These are phyloP conservation scores for Blepharisma undulans DNA, from an alignment of 169 alveolate species.

Conservation along the genomic window DNA sequence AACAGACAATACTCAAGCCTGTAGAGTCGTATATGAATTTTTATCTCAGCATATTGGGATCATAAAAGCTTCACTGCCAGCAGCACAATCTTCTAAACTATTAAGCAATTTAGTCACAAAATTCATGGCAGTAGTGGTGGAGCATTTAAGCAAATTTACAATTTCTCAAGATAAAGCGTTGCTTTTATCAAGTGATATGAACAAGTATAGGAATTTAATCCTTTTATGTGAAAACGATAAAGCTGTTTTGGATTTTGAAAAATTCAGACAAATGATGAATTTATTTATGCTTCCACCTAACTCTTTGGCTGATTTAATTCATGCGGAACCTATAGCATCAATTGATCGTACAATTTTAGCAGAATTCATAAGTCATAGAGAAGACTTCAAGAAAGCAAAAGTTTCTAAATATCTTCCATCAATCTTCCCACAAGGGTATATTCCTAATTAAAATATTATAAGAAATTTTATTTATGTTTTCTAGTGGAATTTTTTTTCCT, in stretches of 20 bases:
- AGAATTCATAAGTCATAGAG: conserved; percentile 8
- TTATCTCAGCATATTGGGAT: background rate
- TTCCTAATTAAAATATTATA: background rate
- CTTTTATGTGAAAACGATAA: conserved; percentile 26
- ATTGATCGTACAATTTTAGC: background rate
- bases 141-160: conserved; percentile 5
- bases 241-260: conserved; percentile 17
- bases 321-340: conserved; percentile 37
- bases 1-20: conserved; percentile 16
- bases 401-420: conserved; percentile 24
- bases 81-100: background rate
- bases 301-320: conserved; percentile 29
- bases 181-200: conserved; percentile 26
- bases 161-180: conserved; percentile 28
- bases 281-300: conserved; percentile 10
- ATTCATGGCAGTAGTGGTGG: background rate
- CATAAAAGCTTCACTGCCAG: conserved; percentile 2
- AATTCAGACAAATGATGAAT: conserved; percentile 35
- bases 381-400: conserved; percentile 19
- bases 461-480: background rate
- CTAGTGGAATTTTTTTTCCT: background rate
- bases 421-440: background rate
- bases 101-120: background rate
- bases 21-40: background rate
- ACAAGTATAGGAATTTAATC: background rate